Percentiles rank a stretch among this genome's conserved stretches.
These are phyloP conservation scores for Mallotus nudiflorus DNA, from an alignment of 345 rosid genomes.

Conservation along the genomic window DNA sequence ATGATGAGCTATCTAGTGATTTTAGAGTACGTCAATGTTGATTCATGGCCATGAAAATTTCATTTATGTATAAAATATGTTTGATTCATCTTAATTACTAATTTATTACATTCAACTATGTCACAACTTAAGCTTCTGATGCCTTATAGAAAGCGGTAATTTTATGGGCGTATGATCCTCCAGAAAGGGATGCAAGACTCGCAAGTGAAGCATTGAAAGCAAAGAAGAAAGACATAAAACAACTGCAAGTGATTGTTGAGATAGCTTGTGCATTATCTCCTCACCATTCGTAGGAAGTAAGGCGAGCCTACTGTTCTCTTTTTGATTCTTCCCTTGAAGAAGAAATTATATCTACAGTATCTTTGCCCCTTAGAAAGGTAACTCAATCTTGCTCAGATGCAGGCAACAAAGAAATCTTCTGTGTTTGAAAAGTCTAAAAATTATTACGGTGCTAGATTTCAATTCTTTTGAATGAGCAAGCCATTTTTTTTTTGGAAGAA, in stretches of 20 bases:
- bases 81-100: too few relatives aligned
- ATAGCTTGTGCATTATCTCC: constrained; percentile 78
- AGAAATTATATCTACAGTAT: constrained; percentile 47
- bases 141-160: constrained; percentile 65
- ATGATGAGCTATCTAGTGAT: too few relatives aligned
- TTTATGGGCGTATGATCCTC: constrained; percentile 69
- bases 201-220: constrained; percentile 54
- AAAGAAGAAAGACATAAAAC: constrained; percentile 42
- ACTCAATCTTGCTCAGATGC: not conserved
- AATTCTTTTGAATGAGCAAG: too few relatives aligned
- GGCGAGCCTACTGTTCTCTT: constrained; percentile 70
- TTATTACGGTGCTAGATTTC: too few relatives aligned
- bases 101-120: not conserved
- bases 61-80: too few relatives aligned
- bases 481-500: too few relatives aligned
- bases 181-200: constrained; percentile 82
- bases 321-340: constrained; percentile 75
- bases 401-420: not conserved
- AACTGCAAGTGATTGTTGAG: constrained; percentile 64
- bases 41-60: too few relatives aligned
- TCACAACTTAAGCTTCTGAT: constrained; percentile 6
- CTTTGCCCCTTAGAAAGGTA: constrained; percentile 71
- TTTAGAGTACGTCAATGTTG: too few relatives aligned
- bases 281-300: constrained; percentile 63
- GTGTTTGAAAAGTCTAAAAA: not conserved